A percentile compares a stretch with the other conserved stretches of the same genome.
These are phyloP conservation scores for Fagopyrum homotropicum DNA, from an alignment of 148 eudicot species.

Conservation along the genomic window DNA sequence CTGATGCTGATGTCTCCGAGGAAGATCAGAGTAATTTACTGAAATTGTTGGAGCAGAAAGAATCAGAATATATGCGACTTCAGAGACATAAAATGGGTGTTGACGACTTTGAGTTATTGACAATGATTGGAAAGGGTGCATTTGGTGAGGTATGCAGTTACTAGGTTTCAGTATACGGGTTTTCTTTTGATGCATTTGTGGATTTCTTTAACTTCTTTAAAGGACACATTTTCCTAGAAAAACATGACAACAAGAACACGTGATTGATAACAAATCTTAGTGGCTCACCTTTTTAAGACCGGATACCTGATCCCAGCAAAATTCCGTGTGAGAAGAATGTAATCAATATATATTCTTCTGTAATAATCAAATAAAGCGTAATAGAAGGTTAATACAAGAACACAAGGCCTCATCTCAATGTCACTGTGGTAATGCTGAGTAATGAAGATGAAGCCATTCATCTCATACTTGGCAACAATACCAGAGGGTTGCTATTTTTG, in stretches of 20 bases:
- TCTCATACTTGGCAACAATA: not conserved
- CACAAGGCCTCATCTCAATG: not conserved
- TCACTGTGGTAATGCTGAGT: not conserved
- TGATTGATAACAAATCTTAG: not conserved
- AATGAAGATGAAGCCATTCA: not conserved
- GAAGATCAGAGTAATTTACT: conserved; percentile 84
- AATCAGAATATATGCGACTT: conserved; percentile 96
- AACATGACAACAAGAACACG: not conserved
- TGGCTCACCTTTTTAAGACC: not conserved
- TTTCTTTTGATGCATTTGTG: conserved; percentile 6
- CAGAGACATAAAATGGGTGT: conserved; percentile 97
- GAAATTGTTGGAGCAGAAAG: conserved; percentile 88
- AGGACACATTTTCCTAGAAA: not conserved
- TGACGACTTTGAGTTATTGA: conserved; percentile 89
- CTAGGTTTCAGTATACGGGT: conserved; percentile 3
- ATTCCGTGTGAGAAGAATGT: not conserved
- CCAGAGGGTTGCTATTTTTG: not conserved
- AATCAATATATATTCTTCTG: not conserved
- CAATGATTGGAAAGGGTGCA: conserved; percentile 98
- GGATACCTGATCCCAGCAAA: not conserved
- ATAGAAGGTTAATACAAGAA: not conserved
- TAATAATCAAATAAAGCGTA: not conserved
- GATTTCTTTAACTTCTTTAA: not conserved
- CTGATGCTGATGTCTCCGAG: conserved; percentile 94
- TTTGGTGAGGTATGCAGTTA: conserved; percentile 82